These are phyloP conservation scores for Dryadomyces sulphureus DNA, from an alignment of 2,329 filamentous ascomycete species.

Conservation along the genomic window DNA sequence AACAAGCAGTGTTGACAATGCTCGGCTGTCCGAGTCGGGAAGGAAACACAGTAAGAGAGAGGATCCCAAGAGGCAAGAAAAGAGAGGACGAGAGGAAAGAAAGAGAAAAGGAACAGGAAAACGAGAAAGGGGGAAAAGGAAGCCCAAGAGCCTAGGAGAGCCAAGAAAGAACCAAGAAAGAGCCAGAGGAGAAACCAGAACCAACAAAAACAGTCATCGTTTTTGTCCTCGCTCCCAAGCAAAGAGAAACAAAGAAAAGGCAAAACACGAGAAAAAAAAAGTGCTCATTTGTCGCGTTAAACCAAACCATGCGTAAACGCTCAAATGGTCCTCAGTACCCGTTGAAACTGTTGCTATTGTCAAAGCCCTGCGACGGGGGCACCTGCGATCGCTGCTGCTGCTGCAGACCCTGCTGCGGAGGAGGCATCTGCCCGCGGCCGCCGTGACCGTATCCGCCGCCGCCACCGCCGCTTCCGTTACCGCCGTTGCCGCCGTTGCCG, in stretches of 20 bases:
- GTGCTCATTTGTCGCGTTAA: slow-evolving; percentile 3
- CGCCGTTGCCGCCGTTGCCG: background rate
- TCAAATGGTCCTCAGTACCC: background rate
- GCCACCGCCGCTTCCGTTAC: background rate
- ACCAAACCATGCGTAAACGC: slow-evolving; percentile 2
- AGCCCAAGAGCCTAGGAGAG: background rate
- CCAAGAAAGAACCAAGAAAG: background rate
- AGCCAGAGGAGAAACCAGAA: background rate
- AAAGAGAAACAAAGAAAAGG: background rate
- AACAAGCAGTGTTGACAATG: too few species aligned
- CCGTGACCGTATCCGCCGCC: background rate
- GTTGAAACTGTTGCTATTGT: slow-evolving; percentile 3
- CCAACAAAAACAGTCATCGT: background rate
- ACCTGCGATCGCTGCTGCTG: slow-evolving; percentile 1
- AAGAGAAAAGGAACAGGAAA: background rate
- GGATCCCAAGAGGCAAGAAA: background rate
- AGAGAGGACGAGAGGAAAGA: background rate
- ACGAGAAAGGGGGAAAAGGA: background rate
- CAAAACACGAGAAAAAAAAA: slow-evolving; percentile 1
- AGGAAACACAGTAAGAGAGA: background rate
- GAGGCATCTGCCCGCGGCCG: background rate
- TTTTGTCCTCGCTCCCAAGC: background rate
- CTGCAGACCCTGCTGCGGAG: background rate
- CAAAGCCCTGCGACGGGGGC: slow-evolving; percentile 1
- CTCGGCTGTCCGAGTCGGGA: too few species aligned